These are phyloP conservation scores for Suillus weaverae DNA, from an alignment of 768 basidiomycete genomes.

Conservation along the genomic window DNA sequence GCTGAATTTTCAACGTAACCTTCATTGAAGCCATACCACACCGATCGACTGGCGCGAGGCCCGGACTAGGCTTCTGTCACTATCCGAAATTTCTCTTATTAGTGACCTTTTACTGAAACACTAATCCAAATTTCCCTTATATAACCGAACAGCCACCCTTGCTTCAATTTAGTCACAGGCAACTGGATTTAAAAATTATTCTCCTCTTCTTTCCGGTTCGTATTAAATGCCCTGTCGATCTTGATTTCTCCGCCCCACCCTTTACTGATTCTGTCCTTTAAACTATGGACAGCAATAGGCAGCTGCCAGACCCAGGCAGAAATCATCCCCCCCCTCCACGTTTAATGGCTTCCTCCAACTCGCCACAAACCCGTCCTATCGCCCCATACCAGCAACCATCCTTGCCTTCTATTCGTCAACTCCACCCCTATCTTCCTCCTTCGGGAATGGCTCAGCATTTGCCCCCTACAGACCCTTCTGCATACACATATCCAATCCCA, in stretches of 20 bases:
- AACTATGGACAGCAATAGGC: constrained; percentile 39
- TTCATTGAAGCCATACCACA: constrained; percentile 8
- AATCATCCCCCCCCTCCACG: constrained; percentile 27
- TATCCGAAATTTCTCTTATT: constrained; percentile 32
- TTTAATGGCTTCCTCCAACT: constrained; percentile 26
- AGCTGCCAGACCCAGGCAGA: constrained; percentile 34
- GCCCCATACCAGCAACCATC: constrained; percentile 31
- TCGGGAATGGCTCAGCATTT: constrained; percentile 37
- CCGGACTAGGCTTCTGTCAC: constrained; percentile 27
- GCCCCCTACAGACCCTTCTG: constrained; percentile 25
- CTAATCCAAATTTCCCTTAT: constrained; percentile 29
- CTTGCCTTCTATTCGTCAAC: constrained; percentile 67
- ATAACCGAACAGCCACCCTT: constrained; percentile 29
- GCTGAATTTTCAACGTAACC: neutral
- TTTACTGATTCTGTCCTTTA: constrained; percentile 19
- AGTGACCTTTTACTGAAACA: constrained; percentile 18
- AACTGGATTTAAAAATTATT: constrained; percentile 21
- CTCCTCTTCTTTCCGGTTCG: constrained; percentile 23
- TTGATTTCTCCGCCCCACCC: constrained; percentile 10
- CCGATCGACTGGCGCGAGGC: constrained; percentile 25
- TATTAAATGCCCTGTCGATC: constrained; percentile 23
- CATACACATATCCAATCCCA: constrained; percentile 29
- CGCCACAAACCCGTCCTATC: constrained; percentile 28
- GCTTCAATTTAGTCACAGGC: constrained; percentile 20
- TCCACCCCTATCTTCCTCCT: constrained; percentile 66